Base-by-base conservation (phyloP, 139 green algal genomes). In the Tetraselmis striata region DNA sequence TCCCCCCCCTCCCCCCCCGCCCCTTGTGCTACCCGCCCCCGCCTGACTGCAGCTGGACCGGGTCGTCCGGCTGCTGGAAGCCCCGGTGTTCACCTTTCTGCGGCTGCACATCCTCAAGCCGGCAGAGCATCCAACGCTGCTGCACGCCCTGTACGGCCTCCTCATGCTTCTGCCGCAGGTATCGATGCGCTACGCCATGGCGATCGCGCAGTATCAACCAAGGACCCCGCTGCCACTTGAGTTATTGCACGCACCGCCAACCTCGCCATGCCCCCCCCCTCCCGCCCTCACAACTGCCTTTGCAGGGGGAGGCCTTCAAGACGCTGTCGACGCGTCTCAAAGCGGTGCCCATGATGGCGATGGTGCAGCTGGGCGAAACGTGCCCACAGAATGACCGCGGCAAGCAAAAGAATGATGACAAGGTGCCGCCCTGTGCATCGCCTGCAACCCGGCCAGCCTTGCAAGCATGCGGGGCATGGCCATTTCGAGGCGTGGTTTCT, bases 161-260 rank as follows among this genome's bases (percentile, higher is more conserved):
- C 92, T 99, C n/a, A 95, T 96, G 92, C 91, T 99, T 80, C 90
- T 99, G 58, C 96, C 96, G 23, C 96, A 99, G 88, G 45, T 67
- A 18, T n/a, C n/a, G n/a, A n/a, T n/a, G n/a, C n/a, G n/a, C n/a
- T n/a, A n/a, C n/a, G n/a, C n/a, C n/a, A n/a, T n/a, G n/a, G n/a
- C n/a, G n/a, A n/a, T n/a, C n/a, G n/a, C n/a, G n/a, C n/a, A n/a
- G n/a, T n/a, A n/a, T n/a, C n/a, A n/a, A n/a, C n/a, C n/a, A n/a
- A n/a, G n/a, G n/a, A n/a, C n/a, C n/a, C n/a, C n/a, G n/a, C n/a
- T n/a, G n/a, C n/a, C n/a, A n/a, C n/a, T n/a, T n/a, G n/a, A n/a
- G n/a, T n/a, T n/a, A n/a, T n/a, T n/a, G n/a, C n/a, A 67, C 11
- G 45, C 45, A 18, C 11, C 45, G 11, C 18, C 45, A 18, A 67